Evolutionary conservation across 768 basidiomycete species (phyloP).

Genomic region (Hygrophorus pudorinus): DNA sequence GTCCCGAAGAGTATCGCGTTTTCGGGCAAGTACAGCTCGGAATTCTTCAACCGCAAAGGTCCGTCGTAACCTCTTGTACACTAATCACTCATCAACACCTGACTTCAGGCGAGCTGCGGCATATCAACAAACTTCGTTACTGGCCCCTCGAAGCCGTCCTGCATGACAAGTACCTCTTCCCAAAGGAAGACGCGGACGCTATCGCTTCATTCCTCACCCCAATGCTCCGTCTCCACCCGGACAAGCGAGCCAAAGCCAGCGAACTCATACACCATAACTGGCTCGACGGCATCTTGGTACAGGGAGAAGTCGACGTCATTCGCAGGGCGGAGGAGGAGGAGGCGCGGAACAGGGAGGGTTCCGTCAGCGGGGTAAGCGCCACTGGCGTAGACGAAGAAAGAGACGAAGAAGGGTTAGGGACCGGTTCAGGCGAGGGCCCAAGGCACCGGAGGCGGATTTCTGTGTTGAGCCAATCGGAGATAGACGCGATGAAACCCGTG

Average conservation of each 20-base stretch:
- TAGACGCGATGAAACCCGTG: constrained; percentile 67
- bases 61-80: constrained; percentile 12
- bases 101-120: constrained; percentile 63
- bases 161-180: constrained; percentile 94
- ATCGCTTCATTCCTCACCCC: constrained; percentile 77
- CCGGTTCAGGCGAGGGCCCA: neutral
- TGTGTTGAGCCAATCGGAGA: constrained; percentile 28
- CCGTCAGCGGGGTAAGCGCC: constrained; percentile 29
- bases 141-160: constrained; percentile 80
- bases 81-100: neutral
- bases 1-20: constrained; percentile 77
- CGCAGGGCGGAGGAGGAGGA: constrained; percentile 52
- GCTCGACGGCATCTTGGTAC: constrained; percentile 77
- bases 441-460: constrained; percentile 23
- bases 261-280: constrained; percentile 82
- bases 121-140: constrained; percentile 88
- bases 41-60: constrained; percentile 98
- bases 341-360: constrained; percentile 28
- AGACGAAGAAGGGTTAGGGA: constrained; percentile 6
- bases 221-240: constrained; percentile 85
- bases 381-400: constrained; percentile 1
- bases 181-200: constrained; percentile 68
- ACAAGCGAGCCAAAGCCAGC: constrained; percentile 79
- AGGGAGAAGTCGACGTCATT: constrained; percentile 84
- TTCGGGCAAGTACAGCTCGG: constrained; percentile 84